Percentiles rank a stretch among this genome's conserved stretches.
These are phyloP conservation scores for Backusella tarrabulga DNA, from an alignment of 192 early-diverging fungal genomes.

Conservation along the genomic window DNA sequence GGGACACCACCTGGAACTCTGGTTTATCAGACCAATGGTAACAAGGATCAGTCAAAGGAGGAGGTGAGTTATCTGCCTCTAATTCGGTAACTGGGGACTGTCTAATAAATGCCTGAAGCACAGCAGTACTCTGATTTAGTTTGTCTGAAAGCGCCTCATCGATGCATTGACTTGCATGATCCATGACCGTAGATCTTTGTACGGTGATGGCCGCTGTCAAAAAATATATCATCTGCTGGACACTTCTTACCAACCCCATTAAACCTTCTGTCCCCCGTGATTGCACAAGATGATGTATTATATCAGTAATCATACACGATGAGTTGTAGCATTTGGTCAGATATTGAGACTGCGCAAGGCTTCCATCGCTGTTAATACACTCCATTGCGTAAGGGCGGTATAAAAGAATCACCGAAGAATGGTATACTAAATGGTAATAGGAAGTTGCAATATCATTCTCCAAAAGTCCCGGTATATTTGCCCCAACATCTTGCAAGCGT, in stretches of 20 bases:
- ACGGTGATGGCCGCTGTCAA: slow-evolving; percentile 25
- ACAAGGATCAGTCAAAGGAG: not conserved
- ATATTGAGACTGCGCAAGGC: not conserved
- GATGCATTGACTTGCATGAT: not conserved
- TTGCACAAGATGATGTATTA: slow-evolving; percentile 1
- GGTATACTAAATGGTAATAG: slow-evolving; percentile 20
- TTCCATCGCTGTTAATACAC: not conserved
- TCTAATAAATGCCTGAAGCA: not conserved
- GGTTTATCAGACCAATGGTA: slow-evolving; percentile 1
- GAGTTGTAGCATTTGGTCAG: slow-evolving; percentile 13
- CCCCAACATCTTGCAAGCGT: not conserved
- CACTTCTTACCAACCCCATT: slow-evolving; percentile 16
- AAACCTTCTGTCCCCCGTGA: not conserved
- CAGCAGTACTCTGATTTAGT: not conserved
- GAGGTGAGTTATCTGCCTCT: not conserved
- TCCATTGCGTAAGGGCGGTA: slow-evolving; percentile 19
- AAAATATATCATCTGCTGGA: slow-evolving; percentile 33
- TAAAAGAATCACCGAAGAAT: slow-evolving; percentile 20
- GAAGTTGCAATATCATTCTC: not conserved
- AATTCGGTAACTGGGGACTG: slow-evolving; percentile 11
- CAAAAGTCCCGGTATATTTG: not conserved
- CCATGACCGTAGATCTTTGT: not conserved
- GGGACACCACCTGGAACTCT: not conserved
- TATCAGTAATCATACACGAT: slow-evolving; percentile 19
- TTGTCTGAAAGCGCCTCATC: not conserved